phyloP scores from a whole-genome alignment of 2,329 filamentous ascomycete genomes.

The Monilinia polystroma region DNA sequence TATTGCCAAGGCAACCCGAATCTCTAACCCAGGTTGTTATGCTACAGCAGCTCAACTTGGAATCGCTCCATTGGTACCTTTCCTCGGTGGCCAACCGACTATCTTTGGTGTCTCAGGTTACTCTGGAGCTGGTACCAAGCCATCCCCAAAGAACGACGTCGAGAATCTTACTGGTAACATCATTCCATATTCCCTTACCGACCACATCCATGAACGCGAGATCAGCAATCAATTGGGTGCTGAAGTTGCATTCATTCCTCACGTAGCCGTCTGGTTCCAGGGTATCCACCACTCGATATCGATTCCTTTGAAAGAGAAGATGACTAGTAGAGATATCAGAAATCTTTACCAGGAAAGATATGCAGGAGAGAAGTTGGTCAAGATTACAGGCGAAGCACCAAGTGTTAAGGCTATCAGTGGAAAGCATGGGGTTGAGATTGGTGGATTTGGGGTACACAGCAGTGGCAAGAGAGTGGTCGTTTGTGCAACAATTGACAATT shows the following conservation, averaged over 20 bases:
- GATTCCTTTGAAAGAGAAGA: constrained; percentile 79
- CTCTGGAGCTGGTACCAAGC: constrained; percentile 92
- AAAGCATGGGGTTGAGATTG: constrained; percentile 89
- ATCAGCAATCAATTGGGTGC: constrained; percentile 76
- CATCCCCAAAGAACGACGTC: constrained; percentile 89
- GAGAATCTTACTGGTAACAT: constrained; percentile 80
- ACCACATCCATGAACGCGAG: constrained; percentile 93
- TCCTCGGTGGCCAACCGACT: constrained; percentile 75
- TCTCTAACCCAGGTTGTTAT: constrained; percentile 93
- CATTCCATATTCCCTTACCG: constrained; percentile 86
- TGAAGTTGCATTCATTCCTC: constrained; percentile 81
- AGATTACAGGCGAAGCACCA: constrained; percentile 84
- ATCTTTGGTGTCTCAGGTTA: constrained; percentile 93
- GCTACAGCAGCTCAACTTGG: constrained; percentile 89
- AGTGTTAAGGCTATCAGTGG: constrained; percentile 80
- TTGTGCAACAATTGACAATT: constrained; percentile 89
- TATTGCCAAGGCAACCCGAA: constrained; percentile 76
- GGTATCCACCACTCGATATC: constrained; percentile 91
- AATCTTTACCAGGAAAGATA: constrained; percentile 96
- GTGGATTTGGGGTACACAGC: constrained; percentile 90
- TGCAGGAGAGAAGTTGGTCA: constrained; percentile 92
- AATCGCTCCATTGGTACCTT: constrained; percentile 74
- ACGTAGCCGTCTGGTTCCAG: constrained; percentile 96
- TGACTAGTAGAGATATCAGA: constrained; percentile 88
- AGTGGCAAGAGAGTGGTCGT: constrained; percentile 90